Conservation (phyloP, 441 rosid genomes). For the Biscutella laevigata region DNA sequence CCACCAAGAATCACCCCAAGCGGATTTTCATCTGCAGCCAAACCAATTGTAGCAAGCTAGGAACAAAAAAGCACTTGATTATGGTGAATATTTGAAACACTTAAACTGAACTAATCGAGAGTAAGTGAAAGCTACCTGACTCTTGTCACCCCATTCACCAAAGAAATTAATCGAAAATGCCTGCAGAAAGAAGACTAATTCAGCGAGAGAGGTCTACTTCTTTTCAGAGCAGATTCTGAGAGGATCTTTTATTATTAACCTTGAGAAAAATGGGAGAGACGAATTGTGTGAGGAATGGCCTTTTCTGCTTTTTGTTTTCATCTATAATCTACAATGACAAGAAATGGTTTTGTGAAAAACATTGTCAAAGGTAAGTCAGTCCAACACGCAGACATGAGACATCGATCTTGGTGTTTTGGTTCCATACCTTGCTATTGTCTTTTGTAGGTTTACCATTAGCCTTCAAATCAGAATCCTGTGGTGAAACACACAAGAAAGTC, state of each 20-base stretch:
- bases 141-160: slow-evolving; percentile 98
- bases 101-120: neutral
- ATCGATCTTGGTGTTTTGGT: neutral
- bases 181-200: slow-evolving; percentile 37
- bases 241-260: slow-evolving; percentile 34
- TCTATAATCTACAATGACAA: slow-evolving; percentile 51
- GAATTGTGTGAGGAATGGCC: slow-evolving; percentile 61
- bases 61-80: too few relatives aligned
- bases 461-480: slow-evolving; percentile 78
- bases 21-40: slow-evolving; percentile 94
- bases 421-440: slow-evolving; percentile 47
- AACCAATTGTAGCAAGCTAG: slow-evolving; percentile 90
- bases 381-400: neutral
- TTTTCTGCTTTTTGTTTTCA: slow-evolving; percentile 59
- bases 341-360: neutral
- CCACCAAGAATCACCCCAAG: slow-evolving; percentile 89
- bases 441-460: slow-evolving; percentile 37
- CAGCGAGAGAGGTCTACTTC: slow-evolving; percentile 1
- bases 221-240: too few relatives aligned
- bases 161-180: slow-evolving; percentile 91
- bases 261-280: slow-evolving; percentile 86
- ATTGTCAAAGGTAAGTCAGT: neutral
- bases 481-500: too few relatives aligned
- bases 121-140: slow-evolving; percentile 50
- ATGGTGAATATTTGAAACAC: slow-evolving; percentile 1